phyloP scores from a whole-genome alignment of 768 basidiomycete species.

The Glaciozyma antarctica region DNA sequence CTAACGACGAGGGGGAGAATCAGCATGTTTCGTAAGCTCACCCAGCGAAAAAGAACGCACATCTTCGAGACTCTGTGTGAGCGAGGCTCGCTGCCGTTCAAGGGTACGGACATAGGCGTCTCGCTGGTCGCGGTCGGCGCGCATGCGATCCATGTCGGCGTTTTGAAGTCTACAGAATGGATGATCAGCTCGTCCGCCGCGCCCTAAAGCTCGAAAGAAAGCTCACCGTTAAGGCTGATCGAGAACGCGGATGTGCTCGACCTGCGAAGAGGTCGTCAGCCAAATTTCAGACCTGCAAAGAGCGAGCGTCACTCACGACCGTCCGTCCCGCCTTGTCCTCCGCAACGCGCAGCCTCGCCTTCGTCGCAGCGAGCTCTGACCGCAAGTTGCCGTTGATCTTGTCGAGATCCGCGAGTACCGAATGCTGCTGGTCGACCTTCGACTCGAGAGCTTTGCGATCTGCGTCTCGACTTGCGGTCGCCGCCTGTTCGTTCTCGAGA shows the following conservation, averaged over 20 bases:
- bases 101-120: constrained; percentile 26
- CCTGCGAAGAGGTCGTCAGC: constrained; percentile 49
- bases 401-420: constrained; percentile 43
- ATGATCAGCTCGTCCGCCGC: not conserved
- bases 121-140: constrained; percentile 21
- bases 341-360: constrained; percentile 31
- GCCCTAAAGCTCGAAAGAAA: not conserved
- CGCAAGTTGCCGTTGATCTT: constrained; percentile 41
- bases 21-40: not conserved
- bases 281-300: not conserved
- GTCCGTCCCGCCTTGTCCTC: constrained; percentile 42
- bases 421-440: constrained; percentile 38
- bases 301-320: constrained; percentile 40
- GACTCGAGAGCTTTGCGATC: constrained; percentile 23
- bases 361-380: constrained; percentile 36
- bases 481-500: constrained; percentile 53
- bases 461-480: not conserved
- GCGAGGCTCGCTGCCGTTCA: constrained; percentile 13
- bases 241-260: constrained; percentile 54
- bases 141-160: constrained; percentile 23
- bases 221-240: constrained; percentile 46
- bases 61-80: constrained; percentile 23
- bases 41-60: not conserved
- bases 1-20: not conserved
- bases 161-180: constrained; percentile 15